Percentiles rank a stretch among this genome's conserved stretches.
phyloP scores from a whole-genome alignment of 2,329 filamentous ascomycete species.

The Aspergillus brunneoviolaceus region DNA sequence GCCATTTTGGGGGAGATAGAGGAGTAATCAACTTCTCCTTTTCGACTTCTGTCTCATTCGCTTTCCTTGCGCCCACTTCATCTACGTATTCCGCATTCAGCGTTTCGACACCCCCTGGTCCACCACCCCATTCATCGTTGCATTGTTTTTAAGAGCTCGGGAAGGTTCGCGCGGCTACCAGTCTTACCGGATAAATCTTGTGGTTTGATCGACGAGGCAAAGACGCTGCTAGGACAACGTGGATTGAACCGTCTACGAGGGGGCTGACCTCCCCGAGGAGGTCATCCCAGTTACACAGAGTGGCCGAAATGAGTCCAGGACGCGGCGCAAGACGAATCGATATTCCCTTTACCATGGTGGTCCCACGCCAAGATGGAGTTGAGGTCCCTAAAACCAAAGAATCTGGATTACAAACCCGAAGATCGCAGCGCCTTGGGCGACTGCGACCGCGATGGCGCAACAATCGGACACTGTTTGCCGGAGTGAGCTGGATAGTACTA shows the following conservation, averaged over 20 bases:
- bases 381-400: slow-evolving; percentile 8
- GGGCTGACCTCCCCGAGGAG: slow-evolving; percentile 44
- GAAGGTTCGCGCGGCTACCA: slow-evolving; percentile 4
- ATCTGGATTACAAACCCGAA: slow-evolving; percentile 14
- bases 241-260: slow-evolving; percentile 37
- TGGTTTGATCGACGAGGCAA: background rate
- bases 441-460: slow-evolving; percentile 21
- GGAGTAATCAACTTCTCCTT: slow-evolving; percentile 17
- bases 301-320: slow-evolving; percentile 33
- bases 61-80: background rate
- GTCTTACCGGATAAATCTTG: slow-evolving; percentile 14
- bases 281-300: slow-evolving; percentile 36
- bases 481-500: slow-evolving; percentile 19
- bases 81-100: background rate
- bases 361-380: slow-evolving; percentile 12
- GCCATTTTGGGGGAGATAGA: slow-evolving; percentile 16
- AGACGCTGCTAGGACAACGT: slow-evolving; percentile 32
- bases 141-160: background rate
- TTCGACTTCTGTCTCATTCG: slow-evolving; percentile 2
- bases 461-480: slow-evolving; percentile 12
- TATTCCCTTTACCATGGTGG: slow-evolving; percentile 9
- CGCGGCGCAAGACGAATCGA: slow-evolving; percentile 24
- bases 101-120: background rate
- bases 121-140: background rate
- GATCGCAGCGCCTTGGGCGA: slow-evolving; percentile 25